Conservation (phyloP, 345 rosid genomes). For the Lepidium didymum region DNA sequence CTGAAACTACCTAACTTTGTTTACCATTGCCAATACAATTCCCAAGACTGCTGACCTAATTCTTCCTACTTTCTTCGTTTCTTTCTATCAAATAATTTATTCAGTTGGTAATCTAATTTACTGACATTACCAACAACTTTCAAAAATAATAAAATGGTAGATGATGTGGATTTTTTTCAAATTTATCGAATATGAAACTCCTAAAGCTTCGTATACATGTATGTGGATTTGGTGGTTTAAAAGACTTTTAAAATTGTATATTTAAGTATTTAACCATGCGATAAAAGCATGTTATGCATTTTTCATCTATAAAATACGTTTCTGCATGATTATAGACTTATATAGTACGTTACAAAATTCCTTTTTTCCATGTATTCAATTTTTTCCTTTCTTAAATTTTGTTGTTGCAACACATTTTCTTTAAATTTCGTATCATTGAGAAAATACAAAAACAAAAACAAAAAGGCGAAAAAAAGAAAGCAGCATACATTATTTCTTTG, state of each 20-base stretch:
- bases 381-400: neutral
- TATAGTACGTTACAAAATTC: too few relatives aligned
- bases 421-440: neutral
- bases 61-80: neutral
- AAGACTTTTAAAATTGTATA: neutral
- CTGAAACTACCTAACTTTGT: neutral
- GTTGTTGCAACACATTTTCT: neutral
- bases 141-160: neutral
- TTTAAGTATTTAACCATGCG: neutral
- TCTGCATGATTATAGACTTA: neutral
- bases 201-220: neutral
- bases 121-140: neutral
- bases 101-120: neutral
- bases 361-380: neutral
- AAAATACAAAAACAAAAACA: neutral
- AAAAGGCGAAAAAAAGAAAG: too few relatives aligned
- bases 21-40: neutral
- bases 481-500: constrained; percentile 17
- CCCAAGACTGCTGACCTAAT: constrained; percentile 5
- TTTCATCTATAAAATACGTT: neutral
- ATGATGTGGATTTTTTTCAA: neutral
- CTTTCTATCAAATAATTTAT: neutral
- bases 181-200: neutral
- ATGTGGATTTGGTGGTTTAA: neutral
- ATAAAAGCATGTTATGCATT: neutral